Conservation (phyloP, 1,284 basidiomycete genomes). For the Moniliophthora roreri region DNA sequence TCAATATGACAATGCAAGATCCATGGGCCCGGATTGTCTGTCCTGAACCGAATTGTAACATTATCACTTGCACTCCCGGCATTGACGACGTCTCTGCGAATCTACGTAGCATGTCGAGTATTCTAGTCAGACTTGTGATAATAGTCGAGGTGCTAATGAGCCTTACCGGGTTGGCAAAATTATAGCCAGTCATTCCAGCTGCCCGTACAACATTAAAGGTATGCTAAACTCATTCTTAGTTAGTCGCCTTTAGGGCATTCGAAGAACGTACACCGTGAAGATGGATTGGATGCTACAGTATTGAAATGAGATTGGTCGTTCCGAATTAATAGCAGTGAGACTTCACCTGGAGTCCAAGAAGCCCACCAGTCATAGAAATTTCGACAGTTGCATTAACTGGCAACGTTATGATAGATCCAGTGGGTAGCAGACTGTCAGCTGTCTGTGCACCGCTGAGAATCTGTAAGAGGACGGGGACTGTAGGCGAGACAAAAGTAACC, state of each 20-base stretch:
- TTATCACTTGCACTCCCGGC: slow-evolving; percentile 26
- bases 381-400: slow-evolving; percentile 33
- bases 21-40: slow-evolving; percentile 41
- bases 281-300: slow-evolving; percentile 31
- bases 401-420: slow-evolving; percentile 26
- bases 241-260: neutral
- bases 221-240: slow-evolving; percentile 22
- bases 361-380: slow-evolving; percentile 5
- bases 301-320: no score
- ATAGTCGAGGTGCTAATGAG: slow-evolving; percentile 24
- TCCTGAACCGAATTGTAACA: slow-evolving; percentile 32
- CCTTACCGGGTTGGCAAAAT: slow-evolving; percentile 39
- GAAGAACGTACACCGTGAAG: slow-evolving; percentile 24
- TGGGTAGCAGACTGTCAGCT: slow-evolving; percentile 24
- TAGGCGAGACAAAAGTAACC: slow-evolving; percentile 9
- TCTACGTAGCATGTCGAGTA: neutral
- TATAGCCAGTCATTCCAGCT: slow-evolving; percentile 26
- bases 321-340: no score
- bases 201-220: slow-evolving; percentile 33
- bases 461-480: slow-evolving; percentile 21
- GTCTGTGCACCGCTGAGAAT: slow-evolving; percentile 32
- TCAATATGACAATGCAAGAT: slow-evolving; percentile 50
- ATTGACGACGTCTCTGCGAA: slow-evolving; percentile 30
- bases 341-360: slow-evolving; percentile 1
- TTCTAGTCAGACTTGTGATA: slow-evolving; percentile 5